Base-by-base conservation (phyloP, 2,329 filamentous ascomycete genomes). In the Gnomoniopsis sp. region DNA sequence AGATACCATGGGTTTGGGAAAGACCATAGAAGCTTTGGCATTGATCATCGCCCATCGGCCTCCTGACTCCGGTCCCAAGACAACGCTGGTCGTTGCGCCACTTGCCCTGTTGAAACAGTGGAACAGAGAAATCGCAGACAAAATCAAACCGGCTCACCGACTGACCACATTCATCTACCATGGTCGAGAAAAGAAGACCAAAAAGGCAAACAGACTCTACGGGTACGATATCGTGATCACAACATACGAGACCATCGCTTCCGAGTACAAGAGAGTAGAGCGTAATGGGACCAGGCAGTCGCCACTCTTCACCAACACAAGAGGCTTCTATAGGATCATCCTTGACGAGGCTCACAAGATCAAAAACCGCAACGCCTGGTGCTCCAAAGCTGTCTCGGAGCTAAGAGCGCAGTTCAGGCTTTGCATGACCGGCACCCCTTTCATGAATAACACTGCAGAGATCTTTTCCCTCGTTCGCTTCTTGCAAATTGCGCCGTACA, bases 1-100 rank as follows among this genome's bases (percentile, higher is more conserved):
- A 3, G 92, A 96, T 70, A 92, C 96, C 66, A 96, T 96, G 92
- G 92, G 92, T 3, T 75, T 96, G 6, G 92, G 92, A 23, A 96
- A 96, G 75, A 96, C 92, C 0, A 79, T 96, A 7, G 89, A 96
- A 69, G 82, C 92, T 47, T 93, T 96, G 65, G 89, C 90, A 53
- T 74, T 96, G 46, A 88, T 96, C 56, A 74, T 93, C 48, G 77
- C 77, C 3, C 79, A 79, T 6, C 23, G 17, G 17, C 48, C 58
- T 6, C 10, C 12, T 7, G 23, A 46, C 6, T 23, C 26, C n/a
- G 74, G 75, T 0, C 70, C 76, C 2, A 86, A 84, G 6, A 78
- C 87, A 1, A 96, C 91, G 0, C 79, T 96, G 22, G 92, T 96
- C 54, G 79, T 96, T 55, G 87, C 90, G 0, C 92, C 92, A 0